Base-by-base conservation (phyloP, 176 grass and related monocot genomes). In the Eragrostis nindensis region DNA sequence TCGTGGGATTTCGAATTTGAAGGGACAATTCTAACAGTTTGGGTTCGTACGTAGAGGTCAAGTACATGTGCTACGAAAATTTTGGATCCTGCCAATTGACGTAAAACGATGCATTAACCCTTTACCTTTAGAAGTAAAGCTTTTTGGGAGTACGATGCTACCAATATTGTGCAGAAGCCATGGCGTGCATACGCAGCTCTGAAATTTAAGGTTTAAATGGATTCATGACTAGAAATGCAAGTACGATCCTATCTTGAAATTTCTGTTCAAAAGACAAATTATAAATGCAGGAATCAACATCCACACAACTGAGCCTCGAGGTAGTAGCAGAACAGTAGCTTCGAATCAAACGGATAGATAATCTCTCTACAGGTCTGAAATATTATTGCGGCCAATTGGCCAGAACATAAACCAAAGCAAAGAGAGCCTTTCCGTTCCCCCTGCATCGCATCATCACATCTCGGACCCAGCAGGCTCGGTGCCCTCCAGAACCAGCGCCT, bases 401-500 rank as follows among this genome's bases (percentile, higher is more conserved):
- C 61, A 2, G 16, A 6, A 26, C 67, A n/a, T 30, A n/a, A 59
- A 70, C 13, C 6, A 42, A 59, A 70, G 16, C 17, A 81, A 60
- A 25, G 56, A 8, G 24, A 42, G 40, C 32, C n/a, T 19, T 29
- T 6, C n/a, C 14, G n/a, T 26, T 72, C 19, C 11, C 32, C 11
- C 50, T 40, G 12, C 36, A 6, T 44, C 6, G 49, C 68, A 25
- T 42, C 26, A n/a, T 80, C 45, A 74, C 49, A 84, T 68, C 49
- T 60, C 25, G 0, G 62, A 17, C 25, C 62, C 40, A 14, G 24
- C 62, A 3, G 5, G 11, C 11, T 76, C 50, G 14, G 50, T 68
- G 21, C 82, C 26, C 50, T 84, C 19, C 63, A 57, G 1, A 39
- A 61, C 82, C 63, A 48, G 50, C 9, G 41, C 21, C 73, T 69